Percentiles rank a stretch among this genome's conserved stretches.
Conservation (phyloP, 208 protist species). For the Porcisia hertigi region DNA sequence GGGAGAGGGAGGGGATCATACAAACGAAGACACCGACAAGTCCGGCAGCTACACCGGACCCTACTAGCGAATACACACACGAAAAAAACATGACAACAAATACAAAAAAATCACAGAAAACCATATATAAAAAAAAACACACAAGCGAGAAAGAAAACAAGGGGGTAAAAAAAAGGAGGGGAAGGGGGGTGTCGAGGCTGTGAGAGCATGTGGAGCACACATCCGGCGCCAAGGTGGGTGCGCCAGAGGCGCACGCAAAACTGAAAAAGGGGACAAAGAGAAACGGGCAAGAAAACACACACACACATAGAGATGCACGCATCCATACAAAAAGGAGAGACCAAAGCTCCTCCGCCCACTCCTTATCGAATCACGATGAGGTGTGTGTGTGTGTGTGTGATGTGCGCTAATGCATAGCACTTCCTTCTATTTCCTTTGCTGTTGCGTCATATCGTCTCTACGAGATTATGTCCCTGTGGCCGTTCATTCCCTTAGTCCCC, state of each 20-base stretch:
- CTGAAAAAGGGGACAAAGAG: background rate
- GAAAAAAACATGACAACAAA: too few species aligned
- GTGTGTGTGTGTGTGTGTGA: background rate
- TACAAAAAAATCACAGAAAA: too few species aligned
- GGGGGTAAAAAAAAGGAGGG: background rate
- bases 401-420: background rate
- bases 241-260: background rate
- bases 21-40: too few species aligned
- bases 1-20: background rate
- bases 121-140: background rate
- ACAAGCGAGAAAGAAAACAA: background rate
- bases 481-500: background rate
- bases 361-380: background rate
- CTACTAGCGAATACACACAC: too few species aligned
- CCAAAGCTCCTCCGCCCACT: background rate
- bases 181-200: background rate
- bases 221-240: background rate
- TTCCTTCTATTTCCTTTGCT: background rate
- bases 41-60: too few species aligned
- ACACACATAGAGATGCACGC: background rate
- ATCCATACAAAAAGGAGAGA: background rate
- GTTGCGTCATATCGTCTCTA: background rate
- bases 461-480: background rate
- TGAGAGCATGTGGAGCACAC: background rate
- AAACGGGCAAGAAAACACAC: background rate